A percentile compares a stretch with the other conserved stretches of the same genome.
These are phyloP conservation scores for Dictyostelium firmibasis DNA, from an alignment of 78 protist species.

Conservation along the genomic window DNA sequence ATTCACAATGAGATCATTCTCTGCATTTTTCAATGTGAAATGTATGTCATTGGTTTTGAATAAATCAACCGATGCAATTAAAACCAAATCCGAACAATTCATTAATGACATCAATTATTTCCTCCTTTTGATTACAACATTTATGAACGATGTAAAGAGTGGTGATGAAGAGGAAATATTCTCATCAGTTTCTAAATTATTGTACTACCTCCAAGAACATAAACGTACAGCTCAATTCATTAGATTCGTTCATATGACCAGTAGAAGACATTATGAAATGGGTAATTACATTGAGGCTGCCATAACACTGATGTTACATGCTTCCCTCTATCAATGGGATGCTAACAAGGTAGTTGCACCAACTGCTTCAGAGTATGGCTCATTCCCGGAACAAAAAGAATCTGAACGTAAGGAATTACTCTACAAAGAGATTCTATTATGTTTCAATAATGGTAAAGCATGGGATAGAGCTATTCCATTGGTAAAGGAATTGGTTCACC, in stretches of 20 bases:
- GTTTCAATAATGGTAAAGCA: conserved; percentile 78
- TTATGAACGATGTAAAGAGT: conserved; percentile 53
- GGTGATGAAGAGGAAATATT: conserved; percentile 66
- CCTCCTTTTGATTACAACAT: conserved; percentile 10
- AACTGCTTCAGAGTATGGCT: conserved; percentile 22
- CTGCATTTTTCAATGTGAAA: conserved; percentile 38
- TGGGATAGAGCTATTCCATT: conserved; percentile 86
- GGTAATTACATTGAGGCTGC: conserved; percentile 75
- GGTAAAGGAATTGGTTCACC: conserved; percentile 68
- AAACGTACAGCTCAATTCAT: conserved; percentile 50
- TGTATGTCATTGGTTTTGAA: conserved; percentile 40
- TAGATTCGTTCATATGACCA: conserved; percentile 49
- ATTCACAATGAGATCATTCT: conserved; percentile 26
- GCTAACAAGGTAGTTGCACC: conserved; percentile 21
- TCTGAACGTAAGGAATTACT: conserved; percentile 69
- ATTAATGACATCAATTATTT: conserved; percentile 36
- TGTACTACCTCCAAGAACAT: conserved; percentile 38
- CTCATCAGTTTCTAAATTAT: conserved; percentile 9
- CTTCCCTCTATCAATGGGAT: conserved; percentile 76
- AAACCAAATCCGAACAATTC: conserved; percentile 47
- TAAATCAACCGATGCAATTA: conserved; percentile 17
- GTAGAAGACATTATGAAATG: conserved; percentile 45
- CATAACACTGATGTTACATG: conserved; percentile 46
- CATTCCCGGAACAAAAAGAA: conserved; percentile 69
- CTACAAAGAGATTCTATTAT: conserved; percentile 48